Conservation (phyloP, 2,329 filamentous ascomycete species). For the Neopestalotiopsis sp. region DNA sequence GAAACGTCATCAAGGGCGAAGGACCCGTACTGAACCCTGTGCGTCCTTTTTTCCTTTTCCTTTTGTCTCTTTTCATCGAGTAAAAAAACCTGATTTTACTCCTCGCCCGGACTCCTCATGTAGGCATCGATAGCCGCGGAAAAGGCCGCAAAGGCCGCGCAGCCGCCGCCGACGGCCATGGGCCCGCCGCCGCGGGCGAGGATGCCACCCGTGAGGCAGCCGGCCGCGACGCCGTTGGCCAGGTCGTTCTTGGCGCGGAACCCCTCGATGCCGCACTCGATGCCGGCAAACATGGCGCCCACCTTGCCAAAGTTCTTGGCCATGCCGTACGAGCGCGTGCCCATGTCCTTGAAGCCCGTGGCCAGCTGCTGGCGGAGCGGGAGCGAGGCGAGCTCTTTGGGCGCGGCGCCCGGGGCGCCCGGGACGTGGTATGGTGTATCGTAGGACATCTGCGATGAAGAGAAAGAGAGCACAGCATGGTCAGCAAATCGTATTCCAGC, state of each 20-base stretch:
- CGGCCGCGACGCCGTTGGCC: slow-evolving; percentile 83
- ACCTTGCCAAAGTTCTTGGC: slow-evolving; percentile 97
- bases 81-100: slow-evolving; percentile 40
- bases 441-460: slow-evolving; percentile 82
- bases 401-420: slow-evolving; percentile 36
- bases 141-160: slow-evolving; percentile 92
- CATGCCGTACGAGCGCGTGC: slow-evolving; percentile 77
- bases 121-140: slow-evolving; percentile 90
- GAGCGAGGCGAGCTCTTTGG: slow-evolving; percentile 59
- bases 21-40: neutral
- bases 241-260: slow-evolving; percentile 93
- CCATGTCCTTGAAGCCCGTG: slow-evolving; percentile 94
- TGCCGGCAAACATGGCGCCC: slow-evolving; percentile 87
- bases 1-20: neutral
- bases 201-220: slow-evolving; percentile 89
- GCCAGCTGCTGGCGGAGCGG: slow-evolving; percentile 85
- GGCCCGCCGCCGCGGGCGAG: slow-evolving; percentile 87
- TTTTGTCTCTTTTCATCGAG: slow-evolving; percentile 19
- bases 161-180: slow-evolving; percentile 85
- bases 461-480: too few relatives aligned
- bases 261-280: slow-evolving; percentile 95
- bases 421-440: slow-evolving; percentile 80
- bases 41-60: slow-evolving; percentile 15
- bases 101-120: slow-evolving; percentile 78
- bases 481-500: neutral